Evolutionary conservation across 257 asterid genomes (phyloP), one percentile per base, ranked within the genome.

Genomic region (Penstemon eatonii): DNA sequence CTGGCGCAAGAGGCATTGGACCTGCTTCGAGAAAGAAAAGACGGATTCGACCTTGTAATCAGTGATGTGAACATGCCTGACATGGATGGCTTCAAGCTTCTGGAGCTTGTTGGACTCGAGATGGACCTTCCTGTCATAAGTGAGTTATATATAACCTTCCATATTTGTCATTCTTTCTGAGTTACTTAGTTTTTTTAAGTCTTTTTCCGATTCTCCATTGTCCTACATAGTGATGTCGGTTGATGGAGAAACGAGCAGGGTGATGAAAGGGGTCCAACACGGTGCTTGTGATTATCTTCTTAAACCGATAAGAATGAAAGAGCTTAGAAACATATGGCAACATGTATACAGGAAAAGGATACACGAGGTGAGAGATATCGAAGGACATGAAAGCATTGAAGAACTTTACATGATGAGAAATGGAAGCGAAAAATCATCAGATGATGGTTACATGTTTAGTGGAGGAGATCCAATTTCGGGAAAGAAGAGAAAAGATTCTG

Each of bases 41-140:
- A 87, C 43, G 87, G 96, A 19, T 93, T 75, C 11, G 97, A 90
- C 79, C 90, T 93, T 37, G 97, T 93, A 33, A 88, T 93, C 61
- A 90, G 99, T 54, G 99, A 93, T 52, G 99, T 91, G 13, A 91
- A 90, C 82, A 93, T 93, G 99, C 99, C 99, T 3, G 97, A 90
- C 70, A 90, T 93, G 99, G 97, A 93, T 71, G 99, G 99, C 53
- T 93, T 93, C 81, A 90, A 86, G 86, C 97, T 93, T 61, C 82
- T 90, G 38, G 99, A 93, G 76, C 96, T 80, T 44, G 97, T 93
- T 54, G 99, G 99, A 56, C 89, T 93, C 19, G 97, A 93, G 74
- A 87, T 93, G 96, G 97, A 93, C 76, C 92, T 93, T 45, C 99
- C 99, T 0, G 97, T 93, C 60, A 90, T 93, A 67, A 93, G 99